phyloP scores from a whole-genome alignment of 208 protist species.

The Wallacemonas rigidus region DNA sequence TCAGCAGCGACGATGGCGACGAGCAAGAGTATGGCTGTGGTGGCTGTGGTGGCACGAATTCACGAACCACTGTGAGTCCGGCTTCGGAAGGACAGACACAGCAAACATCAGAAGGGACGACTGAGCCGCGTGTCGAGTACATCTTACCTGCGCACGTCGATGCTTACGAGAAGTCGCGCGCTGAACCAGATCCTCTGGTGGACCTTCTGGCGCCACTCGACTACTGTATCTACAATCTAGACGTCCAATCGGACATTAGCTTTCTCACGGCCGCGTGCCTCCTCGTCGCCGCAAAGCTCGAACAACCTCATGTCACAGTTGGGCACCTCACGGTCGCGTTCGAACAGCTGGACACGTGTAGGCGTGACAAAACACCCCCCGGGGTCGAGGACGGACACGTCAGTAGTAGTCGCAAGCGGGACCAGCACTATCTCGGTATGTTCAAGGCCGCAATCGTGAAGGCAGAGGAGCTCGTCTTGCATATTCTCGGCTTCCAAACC shows the following conservation, averaged over 20 bases:
- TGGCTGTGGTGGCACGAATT: no score
- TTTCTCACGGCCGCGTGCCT: constrained; percentile 81
- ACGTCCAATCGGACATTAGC: constrained; percentile 65
- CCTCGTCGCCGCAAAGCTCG: constrained; percentile 76
- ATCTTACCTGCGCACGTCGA: constrained; percentile 53
- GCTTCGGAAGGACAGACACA: neutral
- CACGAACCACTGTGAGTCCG: no score
- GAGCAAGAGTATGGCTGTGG: no score
- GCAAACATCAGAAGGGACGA: neutral
- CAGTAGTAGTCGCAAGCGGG: no score
- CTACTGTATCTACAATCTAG: constrained; percentile 67
- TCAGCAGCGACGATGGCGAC: neutral
- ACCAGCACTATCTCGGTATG: constrained; percentile 14
- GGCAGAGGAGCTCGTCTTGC: constrained; percentile 73
- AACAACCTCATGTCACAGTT: constrained; percentile 58
- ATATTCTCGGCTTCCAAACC: constrained; percentile 82
- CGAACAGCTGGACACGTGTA: constrained; percentile 55
- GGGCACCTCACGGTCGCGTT: constrained; percentile 60
- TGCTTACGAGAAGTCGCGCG: constrained; percentile 29
- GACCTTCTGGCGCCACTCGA: constrained; percentile 80
- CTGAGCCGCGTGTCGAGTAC: constrained; percentile 35
- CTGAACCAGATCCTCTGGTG: constrained; percentile 50
- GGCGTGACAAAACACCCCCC: no score
- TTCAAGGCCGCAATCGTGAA: constrained; percentile 71
- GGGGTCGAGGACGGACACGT: no score